phyloP scores from a whole-genome alignment of 768 basidiomycete species.

The Cystofilobasidium ferigula region DNA sequence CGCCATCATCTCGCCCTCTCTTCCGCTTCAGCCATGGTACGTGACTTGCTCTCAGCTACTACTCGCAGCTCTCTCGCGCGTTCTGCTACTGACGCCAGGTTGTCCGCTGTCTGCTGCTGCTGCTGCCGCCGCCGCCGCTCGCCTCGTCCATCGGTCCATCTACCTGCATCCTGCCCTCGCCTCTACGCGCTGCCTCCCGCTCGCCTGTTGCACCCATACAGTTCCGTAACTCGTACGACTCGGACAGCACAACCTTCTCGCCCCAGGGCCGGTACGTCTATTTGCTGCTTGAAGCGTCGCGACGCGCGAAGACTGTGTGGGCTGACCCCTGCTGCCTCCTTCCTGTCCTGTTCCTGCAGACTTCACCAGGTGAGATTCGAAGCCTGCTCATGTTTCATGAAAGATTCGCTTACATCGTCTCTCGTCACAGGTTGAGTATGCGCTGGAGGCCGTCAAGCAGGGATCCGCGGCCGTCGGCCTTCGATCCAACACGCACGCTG shows the following conservation, averaged over 20 bases:
- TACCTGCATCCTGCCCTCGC: slow-evolving; percentile 7
- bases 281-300: background rate
- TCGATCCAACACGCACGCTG: slow-evolving; percentile 85
- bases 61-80: no score
- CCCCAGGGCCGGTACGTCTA: slow-evolving; percentile 41
- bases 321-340: background rate
- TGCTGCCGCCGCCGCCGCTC: no score
- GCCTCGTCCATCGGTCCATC: background rate
- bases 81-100: no score
- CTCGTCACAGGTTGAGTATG: slow-evolving; percentile 78
- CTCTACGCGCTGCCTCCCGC: no score
- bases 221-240: slow-evolving; percentile 86
- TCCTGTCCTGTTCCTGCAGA: slow-evolving; percentile 39
- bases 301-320: no score
- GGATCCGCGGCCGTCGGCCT: slow-evolving; percentile 97
- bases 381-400: slow-evolving; percentile 25
- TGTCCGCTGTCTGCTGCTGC: background rate
- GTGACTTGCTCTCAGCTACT: no score
- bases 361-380: slow-evolving; percentile 48
- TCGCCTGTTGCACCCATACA: slow-evolving; percentile 5
- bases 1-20: no score
- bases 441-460: slow-evolving; percentile 97
- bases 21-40: no score
- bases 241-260: slow-evolving; percentile 66
- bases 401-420: no score